These are phyloP conservation scores for Silene latifolia DNA, from an alignment of 148 eudicot species.

Conservation along the genomic window DNA sequence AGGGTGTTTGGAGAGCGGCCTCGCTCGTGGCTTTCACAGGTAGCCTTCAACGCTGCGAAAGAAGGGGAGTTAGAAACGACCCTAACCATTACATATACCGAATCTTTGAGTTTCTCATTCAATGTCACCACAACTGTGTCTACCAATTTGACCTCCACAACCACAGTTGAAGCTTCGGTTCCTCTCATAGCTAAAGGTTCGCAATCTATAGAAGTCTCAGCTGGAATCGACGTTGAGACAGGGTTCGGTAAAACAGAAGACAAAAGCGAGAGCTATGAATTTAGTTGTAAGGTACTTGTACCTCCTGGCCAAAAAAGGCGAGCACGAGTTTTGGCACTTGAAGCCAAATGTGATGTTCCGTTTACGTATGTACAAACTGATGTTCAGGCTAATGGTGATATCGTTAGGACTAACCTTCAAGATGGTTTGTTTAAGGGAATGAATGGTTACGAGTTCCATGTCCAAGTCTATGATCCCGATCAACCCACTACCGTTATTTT, in stretches of 20 bases:
- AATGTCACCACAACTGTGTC: not conserved
- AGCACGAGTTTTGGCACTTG: not conserved
- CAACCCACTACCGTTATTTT: not conserved
- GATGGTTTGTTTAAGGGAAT: constrained; percentile 7
- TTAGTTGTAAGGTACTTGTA: not conserved
- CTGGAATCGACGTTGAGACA: not conserved
- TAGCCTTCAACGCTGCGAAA: constrained; percentile 3
- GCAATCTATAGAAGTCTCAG: not conserved
- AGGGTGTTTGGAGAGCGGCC: constrained; percentile 4
- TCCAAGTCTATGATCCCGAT: constrained; percentile 16
- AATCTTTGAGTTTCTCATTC: not conserved
- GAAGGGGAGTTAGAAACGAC: not conserved
- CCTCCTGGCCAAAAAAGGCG: constrained; percentile 10
- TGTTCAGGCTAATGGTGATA: constrained; percentile 1
- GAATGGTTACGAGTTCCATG: constrained; percentile 14
- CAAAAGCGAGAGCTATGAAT: not conserved
- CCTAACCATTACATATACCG: not conserved
- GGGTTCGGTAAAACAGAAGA: constrained; percentile 1
- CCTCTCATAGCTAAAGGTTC: not conserved
- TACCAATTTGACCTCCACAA: not conserved
- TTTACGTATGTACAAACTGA: not conserved
- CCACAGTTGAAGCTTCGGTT: not conserved
- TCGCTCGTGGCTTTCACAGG: constrained; percentile 16
- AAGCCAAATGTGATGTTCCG: constrained; percentile 10
- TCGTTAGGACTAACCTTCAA: not conserved